Base-by-base conservation (phyloP, 352 stramenopile genomes). In the Globisporangium camurandrum region DNA sequence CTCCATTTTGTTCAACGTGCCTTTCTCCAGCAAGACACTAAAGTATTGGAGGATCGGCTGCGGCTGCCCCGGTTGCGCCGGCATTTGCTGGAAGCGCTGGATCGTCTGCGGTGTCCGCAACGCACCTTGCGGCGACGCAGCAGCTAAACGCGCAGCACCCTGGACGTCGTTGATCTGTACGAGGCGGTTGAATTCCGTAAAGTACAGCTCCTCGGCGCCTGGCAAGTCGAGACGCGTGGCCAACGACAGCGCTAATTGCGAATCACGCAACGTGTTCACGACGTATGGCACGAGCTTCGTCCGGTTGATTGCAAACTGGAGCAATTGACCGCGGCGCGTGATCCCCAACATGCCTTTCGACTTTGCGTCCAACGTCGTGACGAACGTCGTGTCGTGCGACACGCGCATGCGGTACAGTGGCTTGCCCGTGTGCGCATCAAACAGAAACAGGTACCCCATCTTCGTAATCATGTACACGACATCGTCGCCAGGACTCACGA, bases 381-480 rank as follows among this genome's bases (percentile, higher is more conserved):
- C 86, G 56, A 99, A 99, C 31, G 98, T 92, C 22, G 96, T 98
- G 67, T 99, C 95, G 51, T 98, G 86, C 14, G 93, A 98, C 48
- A 99, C 95, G 53, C 95, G 95, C 27, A 93, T 95, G 52, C 97
- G 85, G 77, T 98, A 99, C 49, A 99, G 86, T 37, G 96, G 95
- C 74, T 98, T 98, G 56, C 96, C 96, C 34, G 94, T 95, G 76
- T 98, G 93, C 49, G 98, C 87, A 69, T 99, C 97, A 69, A 99
- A 99, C 56, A 99, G 84, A 82, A 98, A 99, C 31, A 98, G 75
- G 69, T 98, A 99, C 44, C 97, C 97, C 90, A 98, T 98, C 86
- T 99, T 99, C 30, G 97, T 98, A 57, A 99, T 95, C 73, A 99
- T 93, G 69, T 98, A 99, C 38, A 98, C 88, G 47, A 99, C 70